phyloP scores from a whole-genome alignment of 768 basidiomycete species.

The Boletus fagicola region DNA sequence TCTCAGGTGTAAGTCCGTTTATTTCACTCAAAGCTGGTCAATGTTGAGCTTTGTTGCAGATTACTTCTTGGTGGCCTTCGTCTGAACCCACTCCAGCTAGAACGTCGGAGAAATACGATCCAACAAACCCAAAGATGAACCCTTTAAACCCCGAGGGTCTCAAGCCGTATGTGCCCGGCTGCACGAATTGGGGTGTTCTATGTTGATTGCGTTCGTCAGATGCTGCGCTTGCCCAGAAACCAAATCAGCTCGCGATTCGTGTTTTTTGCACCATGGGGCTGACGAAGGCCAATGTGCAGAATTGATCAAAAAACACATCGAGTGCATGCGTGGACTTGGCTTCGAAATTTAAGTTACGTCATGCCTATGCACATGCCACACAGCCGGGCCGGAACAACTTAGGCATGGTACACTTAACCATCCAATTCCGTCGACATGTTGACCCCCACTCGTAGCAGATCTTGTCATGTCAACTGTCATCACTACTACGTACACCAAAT shows the following conservation, averaged over 20 bases:
- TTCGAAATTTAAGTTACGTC: constrained; percentile 63
- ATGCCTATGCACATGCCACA: not conserved
- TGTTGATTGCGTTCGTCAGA: constrained; percentile 40
- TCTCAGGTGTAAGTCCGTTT: constrained; percentile 37
- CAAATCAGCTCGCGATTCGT: constrained; percentile 89
- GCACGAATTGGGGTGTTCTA: not conserved
- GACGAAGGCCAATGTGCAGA: constrained; percentile 80
- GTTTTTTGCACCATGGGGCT: constrained; percentile 72
- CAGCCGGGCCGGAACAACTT: not conserved
- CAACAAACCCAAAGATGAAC: constrained; percentile 77
- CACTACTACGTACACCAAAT: not conserved
- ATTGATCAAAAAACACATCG: constrained; percentile 74
- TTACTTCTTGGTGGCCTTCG: constrained; percentile 58
- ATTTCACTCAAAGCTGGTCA: not conserved
- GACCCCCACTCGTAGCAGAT: not conserved
- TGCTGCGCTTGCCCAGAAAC: constrained; percentile 97
- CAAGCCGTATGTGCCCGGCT: constrained; percentile 70
- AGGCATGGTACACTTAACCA: not conserved
- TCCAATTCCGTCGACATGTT: not conserved
- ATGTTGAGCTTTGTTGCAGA: constrained; percentile 30
- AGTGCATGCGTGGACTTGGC: constrained; percentile 89
- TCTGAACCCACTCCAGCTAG: constrained; percentile 26
- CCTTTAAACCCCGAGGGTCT: constrained; percentile 92
- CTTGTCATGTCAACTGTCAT: not conserved
- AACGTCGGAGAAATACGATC: constrained; percentile 53